Conservation (phyloP, 2,329 filamentous ascomycete species). For the Scedosporium minutisporum region DNA sequence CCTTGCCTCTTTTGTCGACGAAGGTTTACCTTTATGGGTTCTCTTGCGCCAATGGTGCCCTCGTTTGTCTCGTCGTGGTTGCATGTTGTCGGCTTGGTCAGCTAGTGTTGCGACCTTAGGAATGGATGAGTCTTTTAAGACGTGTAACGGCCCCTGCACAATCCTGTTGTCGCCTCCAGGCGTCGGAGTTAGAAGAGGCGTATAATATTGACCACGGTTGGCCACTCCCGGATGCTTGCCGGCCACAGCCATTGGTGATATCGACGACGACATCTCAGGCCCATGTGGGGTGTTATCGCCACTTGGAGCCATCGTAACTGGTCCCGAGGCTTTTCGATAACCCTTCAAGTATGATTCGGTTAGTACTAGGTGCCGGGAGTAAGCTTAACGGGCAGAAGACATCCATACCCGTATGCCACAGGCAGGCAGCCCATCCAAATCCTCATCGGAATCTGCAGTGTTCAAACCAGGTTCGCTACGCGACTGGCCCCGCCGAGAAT, state of each 20-base stretch:
- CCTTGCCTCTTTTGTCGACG: too few species aligned
- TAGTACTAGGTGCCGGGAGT: background rate
- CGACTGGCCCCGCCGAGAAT: conserved; percentile 36
- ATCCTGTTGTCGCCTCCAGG: too few species aligned
- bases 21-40: too few species aligned
- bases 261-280: background rate
- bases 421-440: background rate
- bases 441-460: conserved; percentile 1
- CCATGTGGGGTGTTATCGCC: background rate
- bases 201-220: too few species aligned
- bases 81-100: too few species aligned
- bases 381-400: background rate
- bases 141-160: too few species aligned
- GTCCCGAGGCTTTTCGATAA: background rate
- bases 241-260: background rate
- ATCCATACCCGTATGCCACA: background rate
- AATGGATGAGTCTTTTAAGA: too few species aligned
- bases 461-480: conserved; percentile 31
- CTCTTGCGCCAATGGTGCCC: too few species aligned
- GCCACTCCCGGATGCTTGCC: background rate
- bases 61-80: too few species aligned
- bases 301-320: background rate
- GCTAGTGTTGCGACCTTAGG: too few species aligned
- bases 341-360: background rate
- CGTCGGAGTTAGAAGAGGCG: too few species aligned